phyloP scores from a whole-genome alignment of 2,329 filamentous ascomycete species.

The Orbilia quercus region DNA sequence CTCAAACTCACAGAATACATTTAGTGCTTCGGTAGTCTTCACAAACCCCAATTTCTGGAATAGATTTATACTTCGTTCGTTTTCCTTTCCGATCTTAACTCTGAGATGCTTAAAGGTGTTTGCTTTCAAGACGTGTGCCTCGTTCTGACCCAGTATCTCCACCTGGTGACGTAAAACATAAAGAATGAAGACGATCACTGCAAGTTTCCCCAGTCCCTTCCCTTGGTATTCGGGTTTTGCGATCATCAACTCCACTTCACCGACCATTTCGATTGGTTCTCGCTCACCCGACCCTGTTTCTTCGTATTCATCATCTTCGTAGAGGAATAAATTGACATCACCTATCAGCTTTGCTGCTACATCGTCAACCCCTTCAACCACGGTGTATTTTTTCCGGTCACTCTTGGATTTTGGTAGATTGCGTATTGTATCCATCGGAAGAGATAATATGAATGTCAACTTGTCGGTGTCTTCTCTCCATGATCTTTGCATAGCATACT shows the following conservation, averaged over 20 bases:
- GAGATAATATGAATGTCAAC: constrained; percentile 88
- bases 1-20: constrained; percentile 77
- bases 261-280: constrained; percentile 63
- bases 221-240: constrained; percentile 71
- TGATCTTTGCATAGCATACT: constrained; percentile 88
- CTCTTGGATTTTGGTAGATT: constrained; percentile 28
- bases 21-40: constrained; percentile 67
- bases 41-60: constrained; percentile 73
- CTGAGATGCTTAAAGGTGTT: constrained; percentile 65
- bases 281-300: constrained; percentile 59
- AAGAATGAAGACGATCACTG: constrained; percentile 74
- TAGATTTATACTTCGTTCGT: constrained; percentile 69
- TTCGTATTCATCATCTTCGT: constrained; percentile 62
- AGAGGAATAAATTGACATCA: constrained; percentile 84
- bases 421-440: constrained; percentile 62
- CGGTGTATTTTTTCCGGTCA: constrained; percentile 1
- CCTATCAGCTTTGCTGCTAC: constrained; percentile 72
- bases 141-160: constrained; percentile 57
- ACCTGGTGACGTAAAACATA: constrained; percentile 68
- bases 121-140: constrained; percentile 3
- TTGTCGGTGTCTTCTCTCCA: constrained; percentile 88
- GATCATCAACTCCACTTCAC: constrained; percentile 90
- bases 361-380: constrained; percentile 66
- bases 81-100: constrained; percentile 72
- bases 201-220: constrained; percentile 73